Base-by-base conservation (phyloP, 441 rosid species). In the Aleurites moluccanus region DNA sequence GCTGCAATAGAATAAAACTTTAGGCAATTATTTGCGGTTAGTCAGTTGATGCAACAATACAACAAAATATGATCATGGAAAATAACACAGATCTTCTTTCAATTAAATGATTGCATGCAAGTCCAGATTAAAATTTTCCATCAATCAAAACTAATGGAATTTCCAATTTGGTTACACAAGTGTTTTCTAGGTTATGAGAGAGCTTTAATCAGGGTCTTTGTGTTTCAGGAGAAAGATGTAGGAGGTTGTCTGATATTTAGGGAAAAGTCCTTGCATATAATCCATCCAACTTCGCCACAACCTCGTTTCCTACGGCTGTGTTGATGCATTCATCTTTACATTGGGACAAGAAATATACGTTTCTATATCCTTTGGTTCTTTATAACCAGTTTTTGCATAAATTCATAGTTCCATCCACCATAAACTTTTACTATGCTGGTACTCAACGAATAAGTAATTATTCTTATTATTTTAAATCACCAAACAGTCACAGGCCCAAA, bases 1-100 rank as follows among this genome's bases (percentile, higher is more conserved):
- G 88, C 97, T 92, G 87, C 64, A 75, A 70, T 63, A 67, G 3
- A 55, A 73, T 40, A 40, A 73, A 63, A 49, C 40, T 40, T 63
- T 35, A 50, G 25, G n/a, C 14, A 33, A n/a, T 30, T 16, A 6
- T 16, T 53, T 28, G 55, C 40, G 27, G 49, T 20, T n/a, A n/a
- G n/a, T n/a, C n/a, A 21, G 65, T 18, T 56, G 27, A 33, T 18
- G 15, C n/a, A 18, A 33, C n/a, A 33, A 49, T 50, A 49, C 2
- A 49, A 18, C 0, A 23, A 15, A 27, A 4, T 33, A 28, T 35
- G 35, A 62, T 27, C 28, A 55, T 57, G 21, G 44, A 50, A 30
- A 30, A 28, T 30, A 28, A 68, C 44, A 50, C 27, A 40, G 1
- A 16, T 0, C 10, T 18, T 1, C 6, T 7, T 0, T 33, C 21